Base-by-base conservation (phyloP, 2,329 filamentous ascomycete genomes). In the Leptographium wingfieldii region DNA sequence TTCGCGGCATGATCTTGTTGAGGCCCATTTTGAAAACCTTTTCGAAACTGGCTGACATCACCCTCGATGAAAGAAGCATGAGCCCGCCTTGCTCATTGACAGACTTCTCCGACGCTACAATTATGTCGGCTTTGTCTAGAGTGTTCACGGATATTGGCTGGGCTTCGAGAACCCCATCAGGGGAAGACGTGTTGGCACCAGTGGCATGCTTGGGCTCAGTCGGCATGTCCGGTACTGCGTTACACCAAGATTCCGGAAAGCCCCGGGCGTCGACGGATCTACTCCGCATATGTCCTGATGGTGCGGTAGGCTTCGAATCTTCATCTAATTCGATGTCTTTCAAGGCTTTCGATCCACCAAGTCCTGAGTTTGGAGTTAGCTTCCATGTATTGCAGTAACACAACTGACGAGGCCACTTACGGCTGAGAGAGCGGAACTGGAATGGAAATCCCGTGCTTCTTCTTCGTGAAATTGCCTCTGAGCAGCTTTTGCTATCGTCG, bases 1-100 rank as follows among this genome's bases (percentile, higher is more conserved):
- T 59, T 25, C 56, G 55, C 3, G 46, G 56, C n/a, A 64, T 43
- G 10, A 60, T 56, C 43, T 53, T 63, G 33, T 59, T 61, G 38
- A 64, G 49, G 10, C 60, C 56, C 25, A 60, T 49, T 9, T 51
- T 59, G 3, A 64, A 57, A 1, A 57, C 63, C 31, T 60, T 60
- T 29, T 63, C 60, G 6, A 64, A 48, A 11, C 63, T 48, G 33
- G 6, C 43, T 2, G 58, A 29, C 51, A 55, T 10, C 22, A 27
- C 33, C 27, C 16, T 29, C 9, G 58, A 16, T 19, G 31, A 22
- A 56, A 38, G 27, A 4, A 51, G 2, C 31, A 29, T 19, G 25
- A 33, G 25, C 1, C 35, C n/a, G 6, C 16, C 19, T 19, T 22
- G 46, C 16, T 27, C 29, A 16, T 49, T 49, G 4, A n/a, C 25